A percentile compares a stretch with the other conserved stretches of the same genome.
Evolutionary conservation across 805 yeast genomes (phyloP).

Genomic region (Candida pini): DNA sequence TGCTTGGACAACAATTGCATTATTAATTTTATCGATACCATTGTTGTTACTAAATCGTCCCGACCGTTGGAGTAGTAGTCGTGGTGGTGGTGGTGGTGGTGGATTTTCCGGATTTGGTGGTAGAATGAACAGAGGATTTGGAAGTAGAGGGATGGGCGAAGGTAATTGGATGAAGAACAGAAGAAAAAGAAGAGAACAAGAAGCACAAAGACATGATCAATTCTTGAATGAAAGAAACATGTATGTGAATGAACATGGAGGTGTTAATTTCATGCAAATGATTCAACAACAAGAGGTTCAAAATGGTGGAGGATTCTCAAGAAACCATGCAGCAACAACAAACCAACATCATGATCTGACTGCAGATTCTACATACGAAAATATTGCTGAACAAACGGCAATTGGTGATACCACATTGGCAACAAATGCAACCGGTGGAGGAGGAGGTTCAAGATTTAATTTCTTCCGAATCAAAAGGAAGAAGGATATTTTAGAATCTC

Average conservation of each 20-base stretch:
- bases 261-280: conserved; percentile 10
- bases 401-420: conserved; percentile 3
- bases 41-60: conserved; percentile 1
- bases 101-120: conserved; percentile 1
- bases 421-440: conserved; percentile 1
- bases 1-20: conserved; percentile 50
- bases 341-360: conserved; percentile 1
- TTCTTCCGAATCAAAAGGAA: conserved; percentile 1
- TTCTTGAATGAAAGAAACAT: conserved; percentile 1
- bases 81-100: neutral
- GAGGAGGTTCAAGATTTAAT: conserved; percentile 1
- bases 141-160: neutral
- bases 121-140: neutral
- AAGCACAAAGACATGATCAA: neutral
- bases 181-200: conserved; percentile 6
- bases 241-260: conserved; percentile 4
- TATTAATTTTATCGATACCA: conserved; percentile 9
- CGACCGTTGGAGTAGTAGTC: too few relatives aligned
- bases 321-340: neutral
- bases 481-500: neutral
- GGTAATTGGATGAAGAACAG: conserved; percentile 5
- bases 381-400: too few relatives aligned
- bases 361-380: too few relatives aligned
- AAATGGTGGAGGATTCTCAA: neutral
- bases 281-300: conserved; percentile 5